phyloP scores from a whole-genome alignment of 495 filamentous ascomycete genomes.

The Neurospora cerealis region DNA sequence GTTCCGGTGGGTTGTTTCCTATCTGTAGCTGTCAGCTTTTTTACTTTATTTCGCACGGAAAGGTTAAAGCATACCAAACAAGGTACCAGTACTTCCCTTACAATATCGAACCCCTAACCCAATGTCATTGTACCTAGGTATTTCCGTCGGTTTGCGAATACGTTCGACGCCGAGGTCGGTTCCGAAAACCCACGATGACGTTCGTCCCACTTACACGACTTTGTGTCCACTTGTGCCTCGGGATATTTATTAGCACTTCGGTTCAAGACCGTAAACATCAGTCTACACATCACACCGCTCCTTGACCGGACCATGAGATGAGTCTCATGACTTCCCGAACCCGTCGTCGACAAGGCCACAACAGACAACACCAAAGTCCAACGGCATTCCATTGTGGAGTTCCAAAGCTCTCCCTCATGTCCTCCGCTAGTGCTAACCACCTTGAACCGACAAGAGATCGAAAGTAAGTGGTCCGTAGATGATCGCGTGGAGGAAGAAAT shows the following conservation, averaged over 20 bases:
- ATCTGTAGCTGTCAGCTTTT: not conserved
- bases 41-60: not conserved
- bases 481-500: not conserved
- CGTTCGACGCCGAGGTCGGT: not conserved
- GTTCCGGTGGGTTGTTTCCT: not conserved
- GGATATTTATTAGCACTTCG: not conserved
- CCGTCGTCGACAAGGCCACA: not conserved
- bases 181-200: not conserved
- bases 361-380: not conserved
- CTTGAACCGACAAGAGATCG: not conserved
- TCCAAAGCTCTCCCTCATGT: not conserved
- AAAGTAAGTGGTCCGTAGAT: not conserved
- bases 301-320: not conserved
- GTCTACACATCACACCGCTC: not conserved
- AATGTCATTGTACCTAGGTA: not conserved
- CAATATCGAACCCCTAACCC: not conserved
- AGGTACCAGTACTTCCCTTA: not conserved
- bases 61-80: not conserved
- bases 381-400: not conserved
- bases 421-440: not conserved
- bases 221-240: not conserved
- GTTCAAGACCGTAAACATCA: not conserved
- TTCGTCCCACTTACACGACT: not conserved
- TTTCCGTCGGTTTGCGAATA: not conserved
- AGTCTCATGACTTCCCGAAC: not conserved